Base-by-base conservation (phyloP, 495 filamentous ascomycete species). In the Hypoxylon intermedium region DNA sequence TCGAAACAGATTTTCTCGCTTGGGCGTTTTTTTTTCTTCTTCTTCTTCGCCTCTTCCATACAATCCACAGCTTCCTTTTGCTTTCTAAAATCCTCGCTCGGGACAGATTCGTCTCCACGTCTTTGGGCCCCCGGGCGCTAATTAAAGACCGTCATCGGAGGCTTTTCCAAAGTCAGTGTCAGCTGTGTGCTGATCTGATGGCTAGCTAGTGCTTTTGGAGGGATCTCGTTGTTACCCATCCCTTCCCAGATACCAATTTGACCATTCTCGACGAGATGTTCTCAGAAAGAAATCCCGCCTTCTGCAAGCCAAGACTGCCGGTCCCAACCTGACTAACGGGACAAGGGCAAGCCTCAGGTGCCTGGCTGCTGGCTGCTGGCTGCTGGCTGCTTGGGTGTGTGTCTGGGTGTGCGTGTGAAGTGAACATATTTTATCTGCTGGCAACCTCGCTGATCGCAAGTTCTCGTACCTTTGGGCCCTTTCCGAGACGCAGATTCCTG, bases 61-160 rank as follows among this genome's bases (percentile, higher is more conserved):
- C 20, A 41, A 65, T 53, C 62, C 62, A 65, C 61, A 40, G 54
- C 61, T 65, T 65, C 62, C 51, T 60, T 60, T 60, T 49, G 45
- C 40, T 50, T 65, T 60, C 45, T 46, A 49, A 49, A 52, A 5
- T 47, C 38, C 43, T 59, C 48, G 51, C 40, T 46, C 48, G 44
- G 48, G 44, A 42, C 16, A 20, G 33, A 23, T n/a, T 37, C 36
- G 58, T 53, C 53, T 44, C 58, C 52, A 61, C 62, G 62, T 36
- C 36, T 57, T 47, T 49, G 9, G 44, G 15, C 9, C 56, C 57
- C 50, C 63, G 53, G 58, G 56, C 58, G 53, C 58, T 67, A 67
- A 67, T 67, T 62, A 62, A 67, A 67, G 63, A 67, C 58, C 58
- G 63, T 58, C 58, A 58, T 67, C 63, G 63, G 63, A 67, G 63